Evolutionary conservation across 2,329 filamentous ascomycete genomes (phyloP).

Genomic region (Xylariaceae sp.): DNA sequence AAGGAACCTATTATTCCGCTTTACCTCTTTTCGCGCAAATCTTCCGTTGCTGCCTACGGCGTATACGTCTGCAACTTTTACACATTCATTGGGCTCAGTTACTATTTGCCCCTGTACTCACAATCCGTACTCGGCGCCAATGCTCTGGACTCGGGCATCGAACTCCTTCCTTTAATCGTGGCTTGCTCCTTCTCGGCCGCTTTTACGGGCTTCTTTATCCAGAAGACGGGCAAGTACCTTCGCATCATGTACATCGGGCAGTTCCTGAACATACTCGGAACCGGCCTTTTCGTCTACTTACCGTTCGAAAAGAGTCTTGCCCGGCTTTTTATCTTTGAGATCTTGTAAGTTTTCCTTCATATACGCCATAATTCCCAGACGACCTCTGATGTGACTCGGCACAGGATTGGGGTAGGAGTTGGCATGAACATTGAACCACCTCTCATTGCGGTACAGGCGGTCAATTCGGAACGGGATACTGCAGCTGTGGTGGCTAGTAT

Average conservation of each 20-base stretch:
- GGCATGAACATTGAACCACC: conserved; percentile 66
- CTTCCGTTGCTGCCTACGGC: conserved; percentile 59
- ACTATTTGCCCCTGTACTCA: conserved; percentile 75
- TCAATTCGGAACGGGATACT: conserved; percentile 61
- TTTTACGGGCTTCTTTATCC: conserved; percentile 37
- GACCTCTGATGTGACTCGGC: too few relatives aligned
- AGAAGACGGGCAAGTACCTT: conserved; percentile 58
- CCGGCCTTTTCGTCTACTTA: conserved; percentile 59
- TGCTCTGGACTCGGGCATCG: conserved; percentile 62
- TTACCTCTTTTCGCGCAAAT: conserved; percentile 57
- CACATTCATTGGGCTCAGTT: conserved; percentile 66
- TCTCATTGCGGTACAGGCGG: conserved; percentile 65
- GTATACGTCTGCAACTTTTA: conserved; percentile 51
- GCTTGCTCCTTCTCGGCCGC: conserved; percentile 50
- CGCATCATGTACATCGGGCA: conserved; percentile 57
- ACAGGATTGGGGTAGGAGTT: conserved; percentile 60
- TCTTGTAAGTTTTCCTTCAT: too few relatives aligned
- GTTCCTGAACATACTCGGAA: conserved; percentile 59
- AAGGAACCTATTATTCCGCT: conserved; percentile 71
- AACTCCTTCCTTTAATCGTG: conserved; percentile 64
- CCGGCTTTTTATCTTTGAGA: conserved; percentile 57
- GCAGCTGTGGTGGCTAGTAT: conserved; percentile 66
- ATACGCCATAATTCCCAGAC: too few relatives aligned
- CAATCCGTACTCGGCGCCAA: conserved; percentile 66
- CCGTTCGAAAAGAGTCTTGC: conserved; percentile 51